Evolutionary conservation across 208 protist genomes (phyloP).

Genomic region (Leishmania martiniquensis): DNA sequence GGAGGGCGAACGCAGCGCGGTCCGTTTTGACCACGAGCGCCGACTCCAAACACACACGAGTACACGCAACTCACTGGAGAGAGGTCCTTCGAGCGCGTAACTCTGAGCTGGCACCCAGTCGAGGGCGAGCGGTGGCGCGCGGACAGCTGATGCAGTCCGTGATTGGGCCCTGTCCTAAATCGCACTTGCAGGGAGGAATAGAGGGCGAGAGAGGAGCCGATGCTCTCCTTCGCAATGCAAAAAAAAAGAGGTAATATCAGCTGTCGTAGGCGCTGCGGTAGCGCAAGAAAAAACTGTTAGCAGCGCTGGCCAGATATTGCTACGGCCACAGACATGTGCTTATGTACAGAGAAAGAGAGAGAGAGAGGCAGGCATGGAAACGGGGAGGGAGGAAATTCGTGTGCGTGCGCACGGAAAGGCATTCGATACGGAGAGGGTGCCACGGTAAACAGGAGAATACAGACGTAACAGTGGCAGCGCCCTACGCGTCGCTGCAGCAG

Average conservation of each 20-base stretch:
- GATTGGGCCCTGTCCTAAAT: neutral
- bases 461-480: no score
- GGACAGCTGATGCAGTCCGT: neutral
- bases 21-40: neutral
- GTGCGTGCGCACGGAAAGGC: neutral
- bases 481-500: neutral
- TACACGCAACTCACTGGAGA: neutral
- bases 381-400: no score
- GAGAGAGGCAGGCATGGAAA: no score
- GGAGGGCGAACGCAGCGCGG: neutral
- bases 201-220: neutral
- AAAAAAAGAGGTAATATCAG: neutral
- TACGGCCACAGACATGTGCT: no score
- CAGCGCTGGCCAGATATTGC: no score
- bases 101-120: neutral
- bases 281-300: no score
- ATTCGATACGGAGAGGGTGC: neutral
- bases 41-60: neutral
- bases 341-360: no score
- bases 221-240: neutral
- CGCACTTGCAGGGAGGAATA: neutral
- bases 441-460: no score
- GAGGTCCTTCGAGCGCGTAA: neutral
- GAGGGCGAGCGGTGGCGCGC: neutral
- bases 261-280: no score